Conservation (phyloP, 2,329 filamentous ascomycete genomes). For the Fusarium temperatum region DNA sequence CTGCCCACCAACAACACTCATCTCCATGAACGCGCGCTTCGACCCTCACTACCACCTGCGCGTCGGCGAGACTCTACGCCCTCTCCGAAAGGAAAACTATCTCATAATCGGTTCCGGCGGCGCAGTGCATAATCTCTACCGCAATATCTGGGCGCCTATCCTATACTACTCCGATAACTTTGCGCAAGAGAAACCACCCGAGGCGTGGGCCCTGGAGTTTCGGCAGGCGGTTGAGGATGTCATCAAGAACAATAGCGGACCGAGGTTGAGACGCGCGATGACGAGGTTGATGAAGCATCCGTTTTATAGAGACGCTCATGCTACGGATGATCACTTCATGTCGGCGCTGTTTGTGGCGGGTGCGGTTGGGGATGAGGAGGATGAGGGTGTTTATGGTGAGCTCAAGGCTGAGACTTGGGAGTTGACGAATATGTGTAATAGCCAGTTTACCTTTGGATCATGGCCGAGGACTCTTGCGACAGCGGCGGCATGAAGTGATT, state of each 20-base stretch:
- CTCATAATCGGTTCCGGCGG: conserved; percentile 69
- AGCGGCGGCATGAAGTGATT: background rate
- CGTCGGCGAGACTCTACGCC: conserved; percentile 27
- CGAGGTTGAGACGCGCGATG: conserved; percentile 61
- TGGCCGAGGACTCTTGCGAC: conserved; percentile 21
- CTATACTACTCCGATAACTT: conserved; percentile 45
- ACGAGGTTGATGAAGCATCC: conserved; percentile 75
- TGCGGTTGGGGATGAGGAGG: conserved; percentile 57
- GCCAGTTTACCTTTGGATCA: conserved; percentile 63
- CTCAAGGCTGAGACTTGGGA: conserved; percentile 72
- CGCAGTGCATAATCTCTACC: conserved; percentile 75
- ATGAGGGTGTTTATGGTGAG: conserved; percentile 52
- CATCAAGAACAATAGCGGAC: conserved; percentile 53
- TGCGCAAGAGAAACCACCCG: conserved; percentile 31
- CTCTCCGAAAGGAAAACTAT: conserved; percentile 16
- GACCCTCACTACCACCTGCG: conserved; percentile 39
- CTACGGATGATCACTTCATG: conserved; percentile 77
- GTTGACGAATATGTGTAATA: conserved; percentile 71
- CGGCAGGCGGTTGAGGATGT: conserved; percentile 71
- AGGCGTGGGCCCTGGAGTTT: conserved; percentile 69
- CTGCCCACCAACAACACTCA: conserved; percentile 70
- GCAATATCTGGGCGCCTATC: conserved; percentile 73
- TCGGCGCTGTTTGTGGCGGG: conserved; percentile 71
- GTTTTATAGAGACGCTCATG: conserved; percentile 71
- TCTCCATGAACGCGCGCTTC: conserved; percentile 38